Percentiles rank a stretch among this genome's conserved stretches.
These are phyloP conservation scores for Oxyria digyna DNA, from an alignment of 148 eudicot genomes.

Conservation along the genomic window DNA sequence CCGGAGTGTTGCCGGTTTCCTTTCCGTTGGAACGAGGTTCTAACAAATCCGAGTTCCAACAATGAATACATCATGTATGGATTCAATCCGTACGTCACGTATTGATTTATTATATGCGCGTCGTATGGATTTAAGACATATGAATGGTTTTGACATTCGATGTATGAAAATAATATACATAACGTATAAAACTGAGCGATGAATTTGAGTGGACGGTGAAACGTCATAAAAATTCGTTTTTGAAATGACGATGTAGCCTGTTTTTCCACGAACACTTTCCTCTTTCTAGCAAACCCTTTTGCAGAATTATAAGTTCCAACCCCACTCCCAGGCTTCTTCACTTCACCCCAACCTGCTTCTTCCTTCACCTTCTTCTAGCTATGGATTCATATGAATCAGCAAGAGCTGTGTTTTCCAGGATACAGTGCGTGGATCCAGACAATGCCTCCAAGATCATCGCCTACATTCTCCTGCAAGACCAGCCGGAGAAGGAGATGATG, in stretches of 20 bases:
- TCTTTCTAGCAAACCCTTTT: constrained; percentile 14
- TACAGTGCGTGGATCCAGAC: constrained; percentile 60
- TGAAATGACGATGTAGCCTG: neutral
- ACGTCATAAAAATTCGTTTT: neutral
- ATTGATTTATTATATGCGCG: no score
- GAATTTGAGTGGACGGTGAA: no score
- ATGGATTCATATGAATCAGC: constrained; percentile 73
- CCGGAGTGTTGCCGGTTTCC: no score
- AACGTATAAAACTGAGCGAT: no score
- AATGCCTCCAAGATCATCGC: constrained; percentile 69
- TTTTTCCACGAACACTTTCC: neutral
- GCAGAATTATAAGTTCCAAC: neutral
- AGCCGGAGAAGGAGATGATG: constrained; percentile 60
- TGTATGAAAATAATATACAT: no score
- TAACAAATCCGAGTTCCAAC: no score
- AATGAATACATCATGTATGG: no score
- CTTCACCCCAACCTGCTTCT: constrained; percentile 9
- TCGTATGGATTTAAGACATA: no score
- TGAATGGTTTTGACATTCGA: no score
- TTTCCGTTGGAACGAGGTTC: no score
- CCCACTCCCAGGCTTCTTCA: constrained; percentile 5
- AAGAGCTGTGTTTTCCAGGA: constrained; percentile 34
- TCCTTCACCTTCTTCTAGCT: neutral
- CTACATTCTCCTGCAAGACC: constrained; percentile 42
- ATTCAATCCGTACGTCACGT: no score